phyloP scores from a whole-genome alignment of 345 rosid species.

The Gossypium raimondii region DNA sequence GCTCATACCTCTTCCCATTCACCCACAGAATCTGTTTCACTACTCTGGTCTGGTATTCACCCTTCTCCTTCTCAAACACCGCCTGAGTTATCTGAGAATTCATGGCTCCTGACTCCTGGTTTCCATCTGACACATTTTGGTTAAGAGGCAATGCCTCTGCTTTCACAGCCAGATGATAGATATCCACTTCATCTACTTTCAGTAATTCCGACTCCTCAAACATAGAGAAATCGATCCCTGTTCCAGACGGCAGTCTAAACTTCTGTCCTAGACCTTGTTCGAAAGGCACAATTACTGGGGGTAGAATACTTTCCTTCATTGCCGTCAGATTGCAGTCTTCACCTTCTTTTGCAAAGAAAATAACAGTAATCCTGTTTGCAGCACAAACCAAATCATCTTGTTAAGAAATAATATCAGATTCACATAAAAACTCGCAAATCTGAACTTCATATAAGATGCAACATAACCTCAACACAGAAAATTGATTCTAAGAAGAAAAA shows the following conservation, averaged over 20 bases:
- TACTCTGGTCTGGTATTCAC: slow-evolving; percentile 53
- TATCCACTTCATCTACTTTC: slow-evolving; percentile 36
- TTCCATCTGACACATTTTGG: slow-evolving; percentile 47
- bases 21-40: slow-evolving; percentile 89
- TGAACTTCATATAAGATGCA: not conserved
- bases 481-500: not conserved
- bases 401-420: slow-evolving; percentile 11
- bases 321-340: slow-evolving; percentile 53
- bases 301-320: slow-evolving; percentile 52
- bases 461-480: not conserved
- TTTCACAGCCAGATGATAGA: slow-evolving; percentile 74
- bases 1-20: slow-evolving; percentile 62
- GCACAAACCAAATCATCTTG: slow-evolving; percentile 10
- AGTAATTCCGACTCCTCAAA: slow-evolving; percentile 58
- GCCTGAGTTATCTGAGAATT: slow-evolving; percentile 80
- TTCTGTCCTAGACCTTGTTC: slow-evolving; percentile 81
- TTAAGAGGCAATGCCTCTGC: slow-evolving; percentile 52
- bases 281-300: slow-evolving; percentile 57
- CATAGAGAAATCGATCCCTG: slow-evolving; percentile 65
- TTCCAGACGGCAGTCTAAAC: slow-evolving; percentile 69
- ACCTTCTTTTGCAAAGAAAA: slow-evolving; percentile 82
- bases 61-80: slow-evolving; percentile 71
- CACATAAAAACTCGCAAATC: not conserved
- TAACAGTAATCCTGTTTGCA: slow-evolving; percentile 54
- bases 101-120: slow-evolving; percentile 28